Conservation (phyloP, 2,329 filamentous ascomycete species). For the Nothophoma quercina region DNA sequence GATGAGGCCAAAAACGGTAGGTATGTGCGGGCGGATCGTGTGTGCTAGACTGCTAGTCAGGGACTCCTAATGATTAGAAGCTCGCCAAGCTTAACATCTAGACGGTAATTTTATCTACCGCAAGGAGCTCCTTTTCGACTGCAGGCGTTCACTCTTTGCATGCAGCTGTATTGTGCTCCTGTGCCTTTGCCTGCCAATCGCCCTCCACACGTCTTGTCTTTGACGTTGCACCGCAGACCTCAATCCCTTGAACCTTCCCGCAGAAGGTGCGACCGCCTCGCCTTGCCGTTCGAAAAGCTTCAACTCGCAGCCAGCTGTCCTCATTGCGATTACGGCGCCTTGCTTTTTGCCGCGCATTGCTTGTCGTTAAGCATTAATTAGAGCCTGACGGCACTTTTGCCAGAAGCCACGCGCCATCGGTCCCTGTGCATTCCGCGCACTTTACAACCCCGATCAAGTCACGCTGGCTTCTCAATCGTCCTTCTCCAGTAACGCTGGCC, state of each 20-base stretch:
- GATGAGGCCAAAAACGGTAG: conserved; percentile 9
- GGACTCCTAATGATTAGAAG: conserved; percentile 23
- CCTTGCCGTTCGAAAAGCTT: conserved; percentile 25
- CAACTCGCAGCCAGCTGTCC: conserved; percentile 39
- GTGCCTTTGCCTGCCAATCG: conserved; percentile 17
- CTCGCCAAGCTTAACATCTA: conserved; percentile 22
- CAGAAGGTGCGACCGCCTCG: conserved; percentile 31
- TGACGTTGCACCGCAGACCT: conserved; percentile 32
- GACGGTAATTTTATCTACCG: conserved; percentile 29
- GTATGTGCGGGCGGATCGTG: conserved; percentile 6
- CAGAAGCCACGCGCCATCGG: conserved; percentile 22
- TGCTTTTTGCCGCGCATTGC: conserved; percentile 26
- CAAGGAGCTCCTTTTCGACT: conserved; percentile 33
- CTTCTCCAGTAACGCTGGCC: conserved; percentile 47
- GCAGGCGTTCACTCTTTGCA: conserved; percentile 18
- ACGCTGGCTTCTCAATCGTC: conserved; percentile 50
- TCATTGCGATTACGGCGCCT: conserved; percentile 25
- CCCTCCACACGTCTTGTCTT: conserved; percentile 19
- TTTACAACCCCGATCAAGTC: conserved; percentile 37
- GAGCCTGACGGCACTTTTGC: conserved; percentile 12
- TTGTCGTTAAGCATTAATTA: conserved; percentile 14
- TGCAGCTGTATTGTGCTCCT: conserved; percentile 18
- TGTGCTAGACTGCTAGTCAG: conserved; percentile 19
- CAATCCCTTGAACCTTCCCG: conserved; percentile 25
- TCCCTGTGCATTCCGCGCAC: conserved; percentile 33